Base-by-base conservation (phyloP, 2,329 filamentous ascomycete genomes). In the Sporothrix inflata region DNA sequence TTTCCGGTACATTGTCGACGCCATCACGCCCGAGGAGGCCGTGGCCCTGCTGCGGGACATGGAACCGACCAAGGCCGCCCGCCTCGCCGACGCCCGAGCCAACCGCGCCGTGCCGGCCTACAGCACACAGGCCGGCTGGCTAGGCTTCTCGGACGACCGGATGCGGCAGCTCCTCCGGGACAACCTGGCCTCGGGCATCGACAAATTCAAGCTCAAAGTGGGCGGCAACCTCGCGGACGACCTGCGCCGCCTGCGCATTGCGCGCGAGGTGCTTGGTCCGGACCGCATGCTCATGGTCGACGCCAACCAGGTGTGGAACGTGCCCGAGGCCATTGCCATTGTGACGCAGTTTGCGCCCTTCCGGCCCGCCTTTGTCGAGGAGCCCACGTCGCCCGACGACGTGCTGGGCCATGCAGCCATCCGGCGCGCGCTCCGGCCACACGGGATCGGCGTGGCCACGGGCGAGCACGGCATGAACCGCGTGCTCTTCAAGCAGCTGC, bases 401-500 rank as follows among this genome's bases (percentile, higher is more conserved):
- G 90, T 97, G 72, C 89, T 95, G 71, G 94, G 94, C 72, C 94
- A 97, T 86, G 92, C 92, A 79, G 91, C 92, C 4, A 90, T 97
- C 77, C 90, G 92, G 68, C 91, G 94, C 74, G 94, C 94, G 4
- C 89, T 97, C 12, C 87, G 87, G 77, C 90, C 92, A 0, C 85
- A 89, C 79, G 88, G 88, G 72, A 93, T 97, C 77, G 93, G 93
- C 73, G 94, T 97, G 5, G 94, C 94, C 8, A 97, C 94, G 0
- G 94, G 94, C 74, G 94, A 97, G 84, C 97, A 97, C 93, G 96
- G 93, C 84, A 94, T 97, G 84, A 97, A 97, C 85, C 90, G 94
- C 51, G 92, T 97, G 75, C 89, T 97, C 78, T 97, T 97, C 88
- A 97, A 97, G 87, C 94, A 97, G 82, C 88, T 97, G 73, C 87